phyloP scores from a whole-genome alignment of 2,329 filamentous ascomycete genomes.

The Hirsutella thompsonii region DNA sequence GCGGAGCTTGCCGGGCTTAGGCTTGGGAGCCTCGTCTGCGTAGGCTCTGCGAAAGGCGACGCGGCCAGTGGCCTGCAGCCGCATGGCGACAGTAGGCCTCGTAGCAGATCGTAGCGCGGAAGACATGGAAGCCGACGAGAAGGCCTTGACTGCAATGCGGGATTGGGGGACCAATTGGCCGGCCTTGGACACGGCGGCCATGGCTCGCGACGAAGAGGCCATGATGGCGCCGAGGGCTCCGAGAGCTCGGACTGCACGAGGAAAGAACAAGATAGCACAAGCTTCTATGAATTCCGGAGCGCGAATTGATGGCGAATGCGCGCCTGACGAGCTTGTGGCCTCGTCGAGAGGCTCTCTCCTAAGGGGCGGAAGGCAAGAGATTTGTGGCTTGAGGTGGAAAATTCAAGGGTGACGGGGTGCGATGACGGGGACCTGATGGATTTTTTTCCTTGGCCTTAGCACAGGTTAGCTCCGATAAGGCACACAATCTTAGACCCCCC shows the following conservation, averaged over 20 bases:
- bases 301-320: neutral
- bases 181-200: constrained; percentile 21
- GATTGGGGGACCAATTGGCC: constrained; percentile 15
- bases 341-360: too few species aligned
- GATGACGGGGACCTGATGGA: too few species aligned
- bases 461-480: too few species aligned
- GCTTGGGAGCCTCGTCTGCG: constrained; percentile 36
- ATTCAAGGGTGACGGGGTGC: too few species aligned
- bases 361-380: too few species aligned
- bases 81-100: constrained; percentile 20
- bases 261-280: neutral
- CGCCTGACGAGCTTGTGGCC: too few species aligned
- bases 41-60: constrained; percentile 31
- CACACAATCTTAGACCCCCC: too few species aligned
- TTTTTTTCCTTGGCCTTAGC: too few species aligned
- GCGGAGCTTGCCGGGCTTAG: constrained; percentile 48
- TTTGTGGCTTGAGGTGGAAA: neutral
- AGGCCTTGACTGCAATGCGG: constrained; percentile 18
- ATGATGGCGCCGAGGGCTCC: constrained; percentile 15
- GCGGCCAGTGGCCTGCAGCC: constrained; percentile 21
- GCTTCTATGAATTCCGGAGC: neutral
- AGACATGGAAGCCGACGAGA: constrained; percentile 15
- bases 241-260: constrained; percentile 8
- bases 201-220: constrained; percentile 32
- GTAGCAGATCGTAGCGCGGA: constrained; percentile 7